phyloP scores from a whole-genome alignment of 1,284 basidiomycete species.

The Trichosporon sp. region DNA sequence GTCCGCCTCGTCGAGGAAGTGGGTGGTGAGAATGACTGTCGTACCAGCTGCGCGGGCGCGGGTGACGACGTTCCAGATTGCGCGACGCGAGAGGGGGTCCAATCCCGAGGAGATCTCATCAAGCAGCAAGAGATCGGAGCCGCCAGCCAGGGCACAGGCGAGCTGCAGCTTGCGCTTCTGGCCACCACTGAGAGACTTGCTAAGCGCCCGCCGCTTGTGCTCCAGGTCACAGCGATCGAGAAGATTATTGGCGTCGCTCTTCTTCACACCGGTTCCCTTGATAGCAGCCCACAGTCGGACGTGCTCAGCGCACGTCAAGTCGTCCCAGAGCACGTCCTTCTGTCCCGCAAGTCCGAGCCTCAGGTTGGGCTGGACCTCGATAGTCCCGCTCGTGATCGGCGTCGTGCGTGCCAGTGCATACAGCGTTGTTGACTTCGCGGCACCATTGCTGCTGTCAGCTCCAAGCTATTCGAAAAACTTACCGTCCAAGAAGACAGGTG shows the following conservation, averaged over 20 bases:
- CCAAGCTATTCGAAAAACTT: not conserved
- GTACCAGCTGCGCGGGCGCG: constrained; percentile 55
- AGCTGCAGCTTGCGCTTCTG: constrained; percentile 76
- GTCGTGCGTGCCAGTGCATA: constrained; percentile 62
- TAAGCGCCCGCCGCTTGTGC: constrained; percentile 61
- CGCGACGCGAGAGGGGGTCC: constrained; percentile 68
- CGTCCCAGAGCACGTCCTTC: constrained; percentile 74
- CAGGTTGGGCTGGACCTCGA: constrained; percentile 54
- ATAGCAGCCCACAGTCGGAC: constrained; percentile 66
- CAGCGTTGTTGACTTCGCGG: constrained; percentile 69
- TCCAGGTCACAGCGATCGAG: constrained; percentile 65
- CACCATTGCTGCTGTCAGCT: constrained; percentile 49
- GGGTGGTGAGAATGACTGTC: constrained; percentile 64
- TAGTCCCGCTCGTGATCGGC: constrained; percentile 58
- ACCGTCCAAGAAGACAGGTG: constrained; percentile 61
- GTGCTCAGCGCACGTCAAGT: constrained; percentile 67
- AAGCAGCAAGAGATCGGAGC: constrained; percentile 59
- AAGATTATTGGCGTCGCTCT: constrained; percentile 46
- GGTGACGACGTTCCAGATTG: constrained; percentile 67
- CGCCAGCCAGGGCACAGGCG: constrained; percentile 68
- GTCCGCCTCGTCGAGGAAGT: constrained; percentile 73
- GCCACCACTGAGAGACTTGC: constrained; percentile 64
- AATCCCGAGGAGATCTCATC: constrained; percentile 71
- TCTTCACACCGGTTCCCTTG: constrained; percentile 52
- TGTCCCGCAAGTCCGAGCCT: constrained; percentile 68